phyloP scores from a whole-genome alignment of 495 filamentous ascomycete genomes.

The Xylaria palmicola region DNA sequence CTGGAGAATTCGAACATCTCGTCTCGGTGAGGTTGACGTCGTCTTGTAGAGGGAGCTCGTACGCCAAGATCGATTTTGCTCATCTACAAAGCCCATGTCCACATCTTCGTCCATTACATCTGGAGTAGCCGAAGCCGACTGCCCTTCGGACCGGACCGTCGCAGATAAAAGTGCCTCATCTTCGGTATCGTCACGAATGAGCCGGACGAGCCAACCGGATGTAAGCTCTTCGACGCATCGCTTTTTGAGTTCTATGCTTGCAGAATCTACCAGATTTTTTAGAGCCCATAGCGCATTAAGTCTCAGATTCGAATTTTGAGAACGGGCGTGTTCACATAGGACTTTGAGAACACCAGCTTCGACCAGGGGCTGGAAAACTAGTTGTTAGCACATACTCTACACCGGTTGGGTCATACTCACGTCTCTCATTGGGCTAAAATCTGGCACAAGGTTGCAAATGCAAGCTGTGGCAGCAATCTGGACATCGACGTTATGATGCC shows the following conservation, averaged over 20 bases:
- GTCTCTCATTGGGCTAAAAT: constrained; percentile 87
- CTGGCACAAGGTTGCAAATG: constrained; percentile 77
- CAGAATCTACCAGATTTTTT: constrained; percentile 76
- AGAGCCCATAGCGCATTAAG: constrained; percentile 88
- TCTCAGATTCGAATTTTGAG: constrained; percentile 65
- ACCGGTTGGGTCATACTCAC: constrained; percentile 46
- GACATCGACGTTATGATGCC: constrained; percentile 74
- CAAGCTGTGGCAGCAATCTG: constrained; percentile 80
- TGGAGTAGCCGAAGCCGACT: constrained; percentile 29
- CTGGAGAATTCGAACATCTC: constrained; percentile 32
- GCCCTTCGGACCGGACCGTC: constrained; percentile 29
- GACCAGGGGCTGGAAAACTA: constrained; percentile 59
- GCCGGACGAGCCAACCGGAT: constrained; percentile 73
- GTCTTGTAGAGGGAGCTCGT: constrained; percentile 26
- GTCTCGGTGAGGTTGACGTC: constrained; percentile 11
- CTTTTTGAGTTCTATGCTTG: constrained; percentile 68
- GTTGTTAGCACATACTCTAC: constrained; percentile 26
- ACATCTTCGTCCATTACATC: constrained; percentile 65
- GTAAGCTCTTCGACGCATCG: constrained; percentile 73
- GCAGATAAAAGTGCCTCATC: constrained; percentile 45
- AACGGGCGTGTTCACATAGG: constrained; percentile 82
- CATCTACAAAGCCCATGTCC: constrained; percentile 44
- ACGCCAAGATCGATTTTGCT: constrained; percentile 34
- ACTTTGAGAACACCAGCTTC: constrained; percentile 73
- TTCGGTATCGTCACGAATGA: constrained; percentile 63